Evolutionary conservation across 1,284 basidiomycete species (phyloP), one percentile per base, ranked within the genome.

Genomic region (Ganoderma lingzhi): DNA sequence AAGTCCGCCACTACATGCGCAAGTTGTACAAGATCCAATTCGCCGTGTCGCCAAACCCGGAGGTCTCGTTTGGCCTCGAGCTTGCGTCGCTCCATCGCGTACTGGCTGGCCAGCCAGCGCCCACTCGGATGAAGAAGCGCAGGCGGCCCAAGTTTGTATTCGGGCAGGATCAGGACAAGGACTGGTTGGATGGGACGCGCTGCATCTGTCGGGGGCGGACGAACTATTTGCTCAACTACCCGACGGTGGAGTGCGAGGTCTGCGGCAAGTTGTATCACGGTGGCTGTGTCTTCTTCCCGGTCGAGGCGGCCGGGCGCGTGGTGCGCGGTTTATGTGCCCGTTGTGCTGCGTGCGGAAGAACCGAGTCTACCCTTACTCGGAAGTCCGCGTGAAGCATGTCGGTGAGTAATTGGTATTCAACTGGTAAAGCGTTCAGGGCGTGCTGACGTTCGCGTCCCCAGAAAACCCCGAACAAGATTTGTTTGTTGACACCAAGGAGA

Each of bases 11-110:
- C 78, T 94, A 91, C 77, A 93, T 95, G 92, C 90, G 93, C 74
- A 95, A 94, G 80, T 80, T 95, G 39, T 95, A 90, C 82, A 91
- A 89, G 80, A 91, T 95, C 63, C 92, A 94, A 78, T 94, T 95
- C 76, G 89, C 90, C 8, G 90, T 94, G 15, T 91, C 91, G 0
- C 91, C 93, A 1, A 90, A 87, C 70, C 89, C 89, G 0, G 92
- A 94, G 63, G 85, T 93, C 1, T 94, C 92, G 1, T 94, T 90
- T 73, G 93, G 93, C 12, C 82, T 94, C 30, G 93, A 94, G 76
- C 85, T 94, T 17, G 92, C 93, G 55, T 90, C 92, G 15, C 79
- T 94, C 61, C 93, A 94, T 79, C 90, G 93, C 15, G 89, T 93
- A 66, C 85, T 94, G 30, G 93, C 93, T 28, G 87, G 86, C 42